Base-by-base conservation (phyloP, 352 stramenopile species). In the Phytophthora pistaciae region DNA sequence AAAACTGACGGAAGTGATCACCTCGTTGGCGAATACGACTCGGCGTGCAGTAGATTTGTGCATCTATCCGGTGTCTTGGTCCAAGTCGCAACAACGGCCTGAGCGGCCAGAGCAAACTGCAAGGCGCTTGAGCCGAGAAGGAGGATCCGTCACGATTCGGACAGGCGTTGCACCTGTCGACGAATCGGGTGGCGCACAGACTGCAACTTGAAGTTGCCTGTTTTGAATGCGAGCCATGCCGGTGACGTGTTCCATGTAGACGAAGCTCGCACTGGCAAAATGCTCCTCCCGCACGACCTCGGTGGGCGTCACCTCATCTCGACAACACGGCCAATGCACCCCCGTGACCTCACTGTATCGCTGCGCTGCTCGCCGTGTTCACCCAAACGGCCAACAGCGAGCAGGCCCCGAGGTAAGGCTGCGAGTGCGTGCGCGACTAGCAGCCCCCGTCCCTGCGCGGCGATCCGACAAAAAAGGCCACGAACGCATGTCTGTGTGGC, bases 171-270 rank as follows among this genome's bases (percentile, higher is more conserved):
- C 50, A 36, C 14, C 8, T 57, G 18, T 21, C 52, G 25, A 21
- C 25, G 52, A 4, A 44, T 44, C 38, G 38, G 38, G 38, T 21
- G 13, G 11, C 23, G 52, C 52, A 18, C 21, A 29, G 56, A 66
- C 48, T 55, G 49, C 65, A 72, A 58, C 59, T 72, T 72, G 58
- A 72, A 72, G 66, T 72, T 72, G 50, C 60, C 50, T 68, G 68
- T 64, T 46, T 58, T 72, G 66, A 72, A 72, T 72, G 66, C 59
- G 42, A 33, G 29, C 29, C 29, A 10, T 33, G 29, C 29, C 29
- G 29, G 29, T 33, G 16, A 44, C 36, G 33, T 23, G 54, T 14
- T 23, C 21, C 36, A 44, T 59, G 58, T 68, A 63, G 57, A 72
- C 65, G 65, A 67, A 62, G 16, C 14, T 20, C 14, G 10, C 27